Evolutionary conservation across 2,329 filamentous ascomycete genomes (phyloP).

Genomic region (Alternaria solani): DNA sequence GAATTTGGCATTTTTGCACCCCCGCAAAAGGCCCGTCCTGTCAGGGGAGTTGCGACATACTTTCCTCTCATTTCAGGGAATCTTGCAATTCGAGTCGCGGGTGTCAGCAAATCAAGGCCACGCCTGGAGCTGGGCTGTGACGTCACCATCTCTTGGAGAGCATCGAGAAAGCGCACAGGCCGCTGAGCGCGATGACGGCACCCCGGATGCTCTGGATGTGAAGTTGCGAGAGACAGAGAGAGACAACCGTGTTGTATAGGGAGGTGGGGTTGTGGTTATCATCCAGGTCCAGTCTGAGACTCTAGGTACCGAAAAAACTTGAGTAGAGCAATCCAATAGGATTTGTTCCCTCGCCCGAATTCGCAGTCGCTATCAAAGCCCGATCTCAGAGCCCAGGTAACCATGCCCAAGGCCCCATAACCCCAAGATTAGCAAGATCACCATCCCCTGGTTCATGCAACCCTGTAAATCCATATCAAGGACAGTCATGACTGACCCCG

Average conservation of each 20-base stretch:
- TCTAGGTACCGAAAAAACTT: neutral
- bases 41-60: slow-evolving; percentile 4
- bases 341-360: slow-evolving; percentile 2
- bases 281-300: slow-evolving; percentile 9
- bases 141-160: slow-evolving; percentile 2
- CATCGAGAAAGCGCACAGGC: neutral
- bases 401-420: slow-evolving; percentile 10
- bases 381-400: slow-evolving; percentile 17
- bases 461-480: slow-evolving; percentile 15
- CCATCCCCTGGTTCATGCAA: slow-evolving; percentile 10
- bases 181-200: neutral
- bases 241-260: neutral
- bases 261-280: neutral
- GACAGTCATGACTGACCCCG: slow-evolving; percentile 6
- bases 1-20: slow-evolving; percentile 14
- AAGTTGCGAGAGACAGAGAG: neutral
- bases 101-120: neutral
- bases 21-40: slow-evolving; percentile 20
- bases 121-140: neutral
- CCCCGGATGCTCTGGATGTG: neutral
- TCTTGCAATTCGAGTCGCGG: neutral
- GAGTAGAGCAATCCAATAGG: slow-evolving; percentile 1
- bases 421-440: slow-evolving; percentile 5
- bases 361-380: slow-evolving; percentile 12
- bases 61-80: neutral